phyloP scores from a whole-genome alignment of 148 eudicot genomes.

The Camellia granthamiana region DNA sequence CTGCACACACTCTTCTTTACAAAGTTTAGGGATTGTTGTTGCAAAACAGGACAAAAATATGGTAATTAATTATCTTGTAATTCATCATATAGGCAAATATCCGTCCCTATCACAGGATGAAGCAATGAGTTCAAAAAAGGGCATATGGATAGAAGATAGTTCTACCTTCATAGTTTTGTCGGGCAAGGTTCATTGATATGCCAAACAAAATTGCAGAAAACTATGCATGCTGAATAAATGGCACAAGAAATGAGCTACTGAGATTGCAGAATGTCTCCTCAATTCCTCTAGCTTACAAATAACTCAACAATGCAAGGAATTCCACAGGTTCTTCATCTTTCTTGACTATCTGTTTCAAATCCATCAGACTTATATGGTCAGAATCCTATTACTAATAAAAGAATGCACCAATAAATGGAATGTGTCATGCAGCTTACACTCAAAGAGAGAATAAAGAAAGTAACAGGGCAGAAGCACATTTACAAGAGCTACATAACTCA shows the following conservation, averaged over 20 bases:
- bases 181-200: slow-evolving; percentile 16
- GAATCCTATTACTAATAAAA: slow-evolving; percentile 6
- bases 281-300: slow-evolving; percentile 22
- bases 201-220: slow-evolving; percentile 18
- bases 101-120: not conserved
- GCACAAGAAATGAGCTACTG: not conserved
- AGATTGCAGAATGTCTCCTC: slow-evolving; percentile 13
- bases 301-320: slow-evolving; percentile 47
- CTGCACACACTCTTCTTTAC: not conserved
- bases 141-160: slow-evolving; percentile 2
- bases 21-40: not conserved
- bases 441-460: not conserved
- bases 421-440: not conserved
- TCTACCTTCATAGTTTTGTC: slow-evolving; percentile 23
- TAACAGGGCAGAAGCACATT: not conserved
- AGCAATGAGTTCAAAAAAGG: not conserved
- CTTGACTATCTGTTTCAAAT: slow-evolving; percentile 44
- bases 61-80: not conserved
- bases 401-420: slow-evolving; percentile 1
- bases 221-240: slow-evolving; percentile 12
- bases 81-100: not conserved
- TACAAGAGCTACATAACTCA: not conserved
- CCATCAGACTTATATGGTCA: not conserved
- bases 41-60: not conserved
- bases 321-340: slow-evolving; percentile 64